These are phyloP conservation scores for Rhododendron williamsianum DNA, from an alignment of 148 eudicot genomes.

Conservation along the genomic window DNA sequence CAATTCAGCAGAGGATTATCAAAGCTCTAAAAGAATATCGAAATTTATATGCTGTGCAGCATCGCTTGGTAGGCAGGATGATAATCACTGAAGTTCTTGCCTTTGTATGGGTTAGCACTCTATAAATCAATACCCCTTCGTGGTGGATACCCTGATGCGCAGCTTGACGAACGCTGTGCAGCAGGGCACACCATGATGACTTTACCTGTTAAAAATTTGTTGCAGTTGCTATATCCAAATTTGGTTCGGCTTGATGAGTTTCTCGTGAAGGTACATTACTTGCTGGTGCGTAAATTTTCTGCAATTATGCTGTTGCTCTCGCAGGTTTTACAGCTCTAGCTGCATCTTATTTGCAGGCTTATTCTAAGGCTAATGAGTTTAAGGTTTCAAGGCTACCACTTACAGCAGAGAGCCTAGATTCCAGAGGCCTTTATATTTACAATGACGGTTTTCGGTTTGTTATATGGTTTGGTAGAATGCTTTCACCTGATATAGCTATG, in stretches of 20 bases:
- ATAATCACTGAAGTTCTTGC: conserved; percentile 80
- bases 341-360: conserved; percentile 28
- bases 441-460: conserved; percentile 93
- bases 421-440: conserved; percentile 79
- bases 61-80: conserved; percentile 85
- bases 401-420: conserved; percentile 76
- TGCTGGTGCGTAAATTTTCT: conserved; percentile 4
- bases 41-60: conserved; percentile 84
- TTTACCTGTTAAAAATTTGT: conserved; percentile 72
- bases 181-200: conserved; percentile 89
- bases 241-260: conserved; percentile 74
- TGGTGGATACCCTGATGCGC: conserved; percentile 84
- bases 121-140: conserved; percentile 76
- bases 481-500: conserved; percentile 68
- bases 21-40: conserved; percentile 82
- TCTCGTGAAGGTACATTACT: conserved; percentile 50
- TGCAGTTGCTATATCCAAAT: conserved; percentile 79
- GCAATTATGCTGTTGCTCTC: conserved; percentile 10
- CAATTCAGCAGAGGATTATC: conserved; percentile 58
- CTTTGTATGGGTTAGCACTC: conserved; percentile 71
- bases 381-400: conserved; percentile 54
- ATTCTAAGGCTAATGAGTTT: conserved; percentile 39
- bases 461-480: conserved; percentile 88
- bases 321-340: background rate
- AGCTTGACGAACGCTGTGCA: conserved; percentile 92